Evolutionary conservation across 805 yeast species (phyloP).

Genomic region (Kockiozyma suomiensis): DNA sequence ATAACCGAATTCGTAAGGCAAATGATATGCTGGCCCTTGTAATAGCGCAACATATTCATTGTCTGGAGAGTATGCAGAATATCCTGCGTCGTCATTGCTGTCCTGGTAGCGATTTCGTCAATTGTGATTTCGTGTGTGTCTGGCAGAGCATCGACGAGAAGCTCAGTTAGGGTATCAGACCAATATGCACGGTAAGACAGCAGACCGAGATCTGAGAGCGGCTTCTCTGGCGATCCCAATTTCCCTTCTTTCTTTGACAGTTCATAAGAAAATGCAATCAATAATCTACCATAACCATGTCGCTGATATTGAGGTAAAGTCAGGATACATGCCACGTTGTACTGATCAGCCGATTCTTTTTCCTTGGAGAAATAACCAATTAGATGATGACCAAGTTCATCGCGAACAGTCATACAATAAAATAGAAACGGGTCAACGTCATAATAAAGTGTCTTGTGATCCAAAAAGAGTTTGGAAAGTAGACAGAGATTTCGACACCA

Average conservation of each 20-base stretch:
- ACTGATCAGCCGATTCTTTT: constrained; percentile 91
- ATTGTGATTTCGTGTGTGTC: constrained; percentile 56
- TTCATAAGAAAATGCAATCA: constrained; percentile 93
- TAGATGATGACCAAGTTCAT: constrained; percentile 89
- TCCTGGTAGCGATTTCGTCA: constrained; percentile 82
- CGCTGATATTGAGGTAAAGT: constrained; percentile 96
- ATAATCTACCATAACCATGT: constrained; percentile 87
- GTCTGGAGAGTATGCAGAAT: constrained; percentile 92
- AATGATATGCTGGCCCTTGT: constrained; percentile 93
- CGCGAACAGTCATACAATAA: constrained; percentile 91
- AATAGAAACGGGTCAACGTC: constrained; percentile 98
- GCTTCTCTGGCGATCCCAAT: constrained; percentile 96
- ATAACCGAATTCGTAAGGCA: constrained; percentile 81
- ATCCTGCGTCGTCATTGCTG: constrained; percentile 96
- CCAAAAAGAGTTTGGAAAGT: constrained; percentile 84
- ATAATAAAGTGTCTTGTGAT: constrained; percentile 93
- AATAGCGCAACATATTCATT: constrained; percentile 82
- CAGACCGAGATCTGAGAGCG: constrained; percentile 90
- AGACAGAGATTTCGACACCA: constrained; percentile 97
- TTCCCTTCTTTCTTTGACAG: constrained; percentile 85
- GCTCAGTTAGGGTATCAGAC: constrained; percentile 83
- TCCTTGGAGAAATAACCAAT: constrained; percentile 98
- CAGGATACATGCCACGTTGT: constrained; percentile 95
- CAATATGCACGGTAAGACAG: constrained; percentile 93
- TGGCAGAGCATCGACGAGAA: constrained; percentile 50